Conservation (phyloP, 257 asterid species). For the Cruciata laevipes region DNA sequence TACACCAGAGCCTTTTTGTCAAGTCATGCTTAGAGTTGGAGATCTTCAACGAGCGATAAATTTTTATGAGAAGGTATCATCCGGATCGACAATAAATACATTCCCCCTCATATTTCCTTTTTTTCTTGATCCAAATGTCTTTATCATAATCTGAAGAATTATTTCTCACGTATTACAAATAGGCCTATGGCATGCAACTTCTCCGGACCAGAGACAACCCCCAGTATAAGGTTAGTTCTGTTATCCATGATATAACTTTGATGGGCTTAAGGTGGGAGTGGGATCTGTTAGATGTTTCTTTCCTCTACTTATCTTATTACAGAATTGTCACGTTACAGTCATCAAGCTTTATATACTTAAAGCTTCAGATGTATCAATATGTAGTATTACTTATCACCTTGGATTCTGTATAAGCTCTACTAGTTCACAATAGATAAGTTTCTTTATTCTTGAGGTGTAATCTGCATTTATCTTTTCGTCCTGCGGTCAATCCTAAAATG, state of each 20-base stretch:
- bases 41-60: constrained; percentile 85
- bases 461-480: background rate
- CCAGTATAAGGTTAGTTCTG: constrained; percentile 74
- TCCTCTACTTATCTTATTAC: constrained; percentile 1
- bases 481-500: background rate
- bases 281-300: constrained; percentile 1
- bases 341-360: background rate
- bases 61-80: constrained; percentile 75
- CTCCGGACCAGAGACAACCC: constrained; percentile 92
- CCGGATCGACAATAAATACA: background rate
- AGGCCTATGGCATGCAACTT: constrained; percentile 99
- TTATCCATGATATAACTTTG: constrained; percentile 3
- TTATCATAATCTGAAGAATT: constrained; percentile 2
- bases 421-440: background rate
- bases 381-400: background rate
- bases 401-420: background rate
- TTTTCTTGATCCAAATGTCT: background rate
- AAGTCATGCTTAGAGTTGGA: constrained; percentile 99
- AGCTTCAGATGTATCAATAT: background rate
- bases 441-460: background rate
- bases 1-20: constrained; percentile 94
- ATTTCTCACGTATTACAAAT: constrained; percentile 2
- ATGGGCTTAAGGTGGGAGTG: background rate
- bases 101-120: background rate
- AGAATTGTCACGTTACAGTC: background rate